phyloP scores from a whole-genome alignment of 768 basidiomycete species.

The Termitomyces sp. region DNA sequence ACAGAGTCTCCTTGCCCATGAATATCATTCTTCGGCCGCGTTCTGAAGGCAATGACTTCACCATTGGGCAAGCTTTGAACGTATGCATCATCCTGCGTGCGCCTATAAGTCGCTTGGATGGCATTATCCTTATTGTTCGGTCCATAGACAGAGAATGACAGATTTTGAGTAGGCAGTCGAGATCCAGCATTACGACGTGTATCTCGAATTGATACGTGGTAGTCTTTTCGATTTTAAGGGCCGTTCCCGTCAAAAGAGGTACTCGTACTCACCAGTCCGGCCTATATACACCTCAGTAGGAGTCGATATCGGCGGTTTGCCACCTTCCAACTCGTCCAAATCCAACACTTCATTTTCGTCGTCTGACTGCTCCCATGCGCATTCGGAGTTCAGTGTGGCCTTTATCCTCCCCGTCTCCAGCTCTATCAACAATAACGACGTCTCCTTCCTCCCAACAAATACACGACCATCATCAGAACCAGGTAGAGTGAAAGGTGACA shows the following conservation, averaged over 20 bases:
- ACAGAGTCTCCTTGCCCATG: constrained; percentile 24
- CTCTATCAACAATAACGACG: constrained; percentile 69
- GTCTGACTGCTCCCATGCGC: constrained; percentile 69
- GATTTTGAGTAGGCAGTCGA: constrained; percentile 58
- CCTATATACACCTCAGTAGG: constrained; percentile 47
- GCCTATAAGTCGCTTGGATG: constrained; percentile 67
- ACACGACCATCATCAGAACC: constrained; percentile 60
- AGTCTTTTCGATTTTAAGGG: constrained; percentile 49
- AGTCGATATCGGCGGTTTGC: constrained; percentile 28
- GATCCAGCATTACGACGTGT: constrained; percentile 32
- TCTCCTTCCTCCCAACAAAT: constrained; percentile 91
- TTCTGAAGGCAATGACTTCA: constrained; percentile 70
- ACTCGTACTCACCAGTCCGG: constrained; percentile 36
- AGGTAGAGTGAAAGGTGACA: constrained; percentile 76
- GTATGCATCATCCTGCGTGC: constrained; percentile 75
- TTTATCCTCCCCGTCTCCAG: constrained; percentile 78
- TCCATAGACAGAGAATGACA: constrained; percentile 89
- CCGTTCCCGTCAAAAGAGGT: neutral
- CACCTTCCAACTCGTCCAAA: constrained; percentile 39
- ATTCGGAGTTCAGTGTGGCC: constrained; percentile 68
- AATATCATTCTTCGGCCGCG: constrained; percentile 19
- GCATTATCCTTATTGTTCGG: constrained; percentile 84
- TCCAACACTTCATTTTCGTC: constrained; percentile 37
- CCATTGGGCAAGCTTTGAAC: constrained; percentile 79
- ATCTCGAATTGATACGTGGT: constrained; percentile 71